Evolutionary conservation across 148 eudicot genomes (phyloP), one percentile per base, ranked within the genome.

Genomic region (Bassia scoparia): DNA sequence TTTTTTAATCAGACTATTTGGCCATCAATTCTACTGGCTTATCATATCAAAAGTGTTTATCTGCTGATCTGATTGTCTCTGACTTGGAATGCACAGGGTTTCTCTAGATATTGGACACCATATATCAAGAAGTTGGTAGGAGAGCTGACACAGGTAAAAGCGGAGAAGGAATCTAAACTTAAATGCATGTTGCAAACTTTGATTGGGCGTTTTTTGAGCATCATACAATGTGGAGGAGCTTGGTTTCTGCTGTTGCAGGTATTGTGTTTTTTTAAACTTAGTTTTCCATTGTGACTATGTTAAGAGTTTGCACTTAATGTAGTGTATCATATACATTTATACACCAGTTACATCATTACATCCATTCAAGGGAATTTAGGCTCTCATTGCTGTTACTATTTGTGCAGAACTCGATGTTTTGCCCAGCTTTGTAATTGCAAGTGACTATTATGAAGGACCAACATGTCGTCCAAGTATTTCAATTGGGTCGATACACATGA

Each of bases 361-460:
- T 29, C 49, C 74, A 43, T 68, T 61, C 13, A 21, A 34, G 35
- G 37, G 49, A 23, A 56, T 41, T 68, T 60, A 70, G 68, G 33
- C 68, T 78, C 14, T 34, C 33, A 55, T 61, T 77, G 67, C 18
- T 43, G 69, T 49, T 43, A 64, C 27, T 72, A 37, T 78, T 71
- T 44, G 77, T 84, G 86, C 96, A 96, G 99, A 92, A 78, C 77
- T 96, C 71, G 99, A 96, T 90, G 96, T 86, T 73, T 86, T 96
- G 74, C 82, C 85, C 69, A 92, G 96, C 86, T 83, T 96, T 80
- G 90, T 95, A 58, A 85, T 96, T 84, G 97, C 90, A 33, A 86
- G 90, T 71, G 95, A 90, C 71, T 90, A 84, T 72, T 87, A 88
- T 79, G 99, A 92, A 81, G 97, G 94, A 61, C 89, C 93, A 44